phyloP scores from a whole-genome alignment of 352 stramenopile genomes.

The Phytophthora pluvialis region DNA sequence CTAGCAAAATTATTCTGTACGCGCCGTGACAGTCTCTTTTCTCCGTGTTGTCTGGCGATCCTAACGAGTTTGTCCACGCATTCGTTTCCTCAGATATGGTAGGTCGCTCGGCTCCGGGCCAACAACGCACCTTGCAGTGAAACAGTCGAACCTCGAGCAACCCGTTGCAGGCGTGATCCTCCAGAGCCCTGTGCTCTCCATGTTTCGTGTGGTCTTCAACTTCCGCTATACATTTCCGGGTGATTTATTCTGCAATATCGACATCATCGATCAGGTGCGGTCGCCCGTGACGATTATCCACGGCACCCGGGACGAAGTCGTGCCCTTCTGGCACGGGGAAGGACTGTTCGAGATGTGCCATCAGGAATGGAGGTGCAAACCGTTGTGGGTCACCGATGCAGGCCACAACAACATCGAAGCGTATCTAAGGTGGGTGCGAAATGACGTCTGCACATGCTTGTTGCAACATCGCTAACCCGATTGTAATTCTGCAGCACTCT shows the following conservation, averaged over 20 bases:
- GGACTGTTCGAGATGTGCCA: slow-evolving; percentile 92
- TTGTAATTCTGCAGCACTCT: slow-evolving; percentile 42
- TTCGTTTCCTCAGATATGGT: slow-evolving; percentile 68
- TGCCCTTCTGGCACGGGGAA: slow-evolving; percentile 98
- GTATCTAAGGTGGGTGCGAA: slow-evolving; percentile 78
- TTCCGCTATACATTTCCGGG: slow-evolving; percentile 97
- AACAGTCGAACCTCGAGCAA: slow-evolving; percentile 90
- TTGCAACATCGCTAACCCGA: slow-evolving; percentile 15
- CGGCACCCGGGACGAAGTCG: slow-evolving; percentile 98
- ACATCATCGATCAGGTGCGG: slow-evolving; percentile 89
- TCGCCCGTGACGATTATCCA: slow-evolving; percentile 98
- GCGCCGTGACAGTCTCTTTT: slow-evolving; percentile 20
- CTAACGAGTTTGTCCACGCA: background rate
- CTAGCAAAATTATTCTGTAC: slow-evolving; percentile 96
- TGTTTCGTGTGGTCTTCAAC: slow-evolving; percentile 98
- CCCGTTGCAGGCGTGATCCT: slow-evolving; percentile 96
- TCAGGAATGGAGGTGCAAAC: slow-evolving; percentile 95
- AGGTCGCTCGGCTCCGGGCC: slow-evolving; percentile 93
- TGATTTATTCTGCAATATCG: slow-evolving; percentile 98
- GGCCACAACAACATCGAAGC: slow-evolving; percentile 99
- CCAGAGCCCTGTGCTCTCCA: slow-evolving; percentile 96
- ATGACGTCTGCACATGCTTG: background rate
- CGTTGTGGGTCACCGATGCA: slow-evolving; percentile 97
- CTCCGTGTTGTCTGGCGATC: background rate
- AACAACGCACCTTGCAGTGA: slow-evolving; percentile 96